These are phyloP conservation scores for Cryptosporidium sp. DNA, from an alignment of 169 alveolate species.

Conservation along the genomic window DNA sequence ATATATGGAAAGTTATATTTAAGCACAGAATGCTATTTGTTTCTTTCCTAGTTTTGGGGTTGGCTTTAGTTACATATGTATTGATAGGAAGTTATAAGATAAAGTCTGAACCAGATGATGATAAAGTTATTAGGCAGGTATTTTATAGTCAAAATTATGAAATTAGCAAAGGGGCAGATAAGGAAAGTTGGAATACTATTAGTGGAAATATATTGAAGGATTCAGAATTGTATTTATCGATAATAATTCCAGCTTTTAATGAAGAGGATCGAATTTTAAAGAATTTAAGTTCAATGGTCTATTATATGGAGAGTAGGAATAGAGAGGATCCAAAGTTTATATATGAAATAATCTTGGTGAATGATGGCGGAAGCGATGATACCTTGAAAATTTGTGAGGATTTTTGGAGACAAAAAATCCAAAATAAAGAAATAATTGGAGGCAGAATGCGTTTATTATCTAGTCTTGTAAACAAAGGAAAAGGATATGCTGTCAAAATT, in stretches of 20 bases:
- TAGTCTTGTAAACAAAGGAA: constrained; percentile 84
- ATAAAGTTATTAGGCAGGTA: not conserved
- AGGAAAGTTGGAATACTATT: constrained; percentile 4
- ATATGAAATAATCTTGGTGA: constrained; percentile 87
- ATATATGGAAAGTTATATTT: not conserved
- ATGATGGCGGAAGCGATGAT: constrained; percentile 88
- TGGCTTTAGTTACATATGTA: not conserved
- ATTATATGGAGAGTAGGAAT: constrained; percentile 64
- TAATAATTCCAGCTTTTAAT: constrained; percentile 88
- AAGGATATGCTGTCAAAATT: constrained; percentile 88
- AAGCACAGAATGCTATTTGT: constrained; percentile 7
- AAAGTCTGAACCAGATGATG: not conserved
- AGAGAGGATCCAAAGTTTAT: constrained; percentile 41
- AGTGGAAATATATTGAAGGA: not conserved
- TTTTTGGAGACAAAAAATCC: constrained; percentile 58
- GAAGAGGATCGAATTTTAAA: constrained; percentile 83
- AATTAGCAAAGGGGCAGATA: not conserved
- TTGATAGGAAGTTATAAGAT: not conserved
- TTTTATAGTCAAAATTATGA: not conserved
- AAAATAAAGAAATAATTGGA: constrained; percentile 20
- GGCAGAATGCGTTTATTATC: constrained; percentile 79
- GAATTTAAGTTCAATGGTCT: constrained; percentile 81
- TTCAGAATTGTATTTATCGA: constrained; percentile 77
- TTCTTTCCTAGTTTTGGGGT: not conserved
- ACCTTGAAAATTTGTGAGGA: constrained; percentile 81